These are phyloP conservation scores for Fusarium ambrosium DNA, from an alignment of 2,329 filamentous ascomycete species.

Conservation along the genomic window DNA sequence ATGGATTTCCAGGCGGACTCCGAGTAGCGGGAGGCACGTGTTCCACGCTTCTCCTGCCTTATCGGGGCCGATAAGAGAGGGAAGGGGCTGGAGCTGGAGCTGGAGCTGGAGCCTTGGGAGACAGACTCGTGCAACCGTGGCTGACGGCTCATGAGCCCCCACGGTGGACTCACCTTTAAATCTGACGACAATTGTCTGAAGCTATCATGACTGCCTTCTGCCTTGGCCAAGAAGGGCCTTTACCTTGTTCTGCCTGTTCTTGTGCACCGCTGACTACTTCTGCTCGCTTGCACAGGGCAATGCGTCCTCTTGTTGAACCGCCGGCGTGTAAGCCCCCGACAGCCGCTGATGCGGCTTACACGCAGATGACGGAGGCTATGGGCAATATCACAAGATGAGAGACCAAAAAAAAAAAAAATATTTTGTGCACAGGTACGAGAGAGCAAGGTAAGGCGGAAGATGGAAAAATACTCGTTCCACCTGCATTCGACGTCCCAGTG, in stretches of 20 bases:
- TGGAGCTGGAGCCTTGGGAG: neutral
- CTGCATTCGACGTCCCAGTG: neutral
- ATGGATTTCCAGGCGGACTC: conserved; percentile 32
- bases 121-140: conserved; percentile 7
- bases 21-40: conserved; percentile 38
- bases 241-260: neutral
- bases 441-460: neutral
- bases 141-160: conserved; percentile 16
- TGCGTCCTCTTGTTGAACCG: neutral
- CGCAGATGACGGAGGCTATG: neutral
- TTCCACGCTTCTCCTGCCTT: conserved; percentile 28
- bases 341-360: conserved; percentile 7
- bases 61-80: conserved; percentile 40
- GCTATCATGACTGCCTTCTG: conserved; percentile 10
- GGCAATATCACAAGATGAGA: neutral
- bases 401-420: neutral
- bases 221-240: neutral
- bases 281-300: neutral
- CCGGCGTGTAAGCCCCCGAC: neutral
- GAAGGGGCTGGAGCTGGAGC: neutral
- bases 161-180: conserved; percentile 8
- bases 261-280: conserved; percentile 2
- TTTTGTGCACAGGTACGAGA: neutral
- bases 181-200: conserved; percentile 7
- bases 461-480: conserved; percentile 3